These are phyloP conservation scores for Debaryomycetaceae sp. DNA, from an alignment of 1,139 yeast genomes.

Conservation along the genomic window DNA sequence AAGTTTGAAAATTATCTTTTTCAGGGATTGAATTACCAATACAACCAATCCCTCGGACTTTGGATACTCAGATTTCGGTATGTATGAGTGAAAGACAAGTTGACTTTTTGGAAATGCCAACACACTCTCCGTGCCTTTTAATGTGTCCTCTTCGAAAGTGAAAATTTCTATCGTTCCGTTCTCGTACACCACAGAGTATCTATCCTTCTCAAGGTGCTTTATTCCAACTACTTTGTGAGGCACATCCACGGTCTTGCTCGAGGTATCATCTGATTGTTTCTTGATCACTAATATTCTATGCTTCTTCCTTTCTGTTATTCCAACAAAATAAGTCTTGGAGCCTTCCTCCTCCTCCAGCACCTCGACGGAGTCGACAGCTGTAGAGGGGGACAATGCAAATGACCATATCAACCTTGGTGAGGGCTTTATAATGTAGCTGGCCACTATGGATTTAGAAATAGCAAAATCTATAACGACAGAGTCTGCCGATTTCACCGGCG, in stretches of 20 bases:
- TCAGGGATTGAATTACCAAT: conserved; percentile 14
- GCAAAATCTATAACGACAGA: conserved; percentile 51
- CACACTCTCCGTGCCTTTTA: background rate
- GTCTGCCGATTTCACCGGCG: conserved; percentile 21
- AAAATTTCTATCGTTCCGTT: conserved; percentile 42
- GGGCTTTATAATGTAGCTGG: conserved; percentile 70
- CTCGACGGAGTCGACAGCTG: conserved; percentile 44
- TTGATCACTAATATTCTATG: conserved; percentile 38
- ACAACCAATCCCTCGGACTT: conserved; percentile 21
- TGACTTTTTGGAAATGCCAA: conserved; percentile 4
- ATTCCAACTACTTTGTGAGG: conserved; percentile 28
- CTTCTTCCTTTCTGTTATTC: conserved; percentile 46
- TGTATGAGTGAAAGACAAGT: conserved; percentile 21
- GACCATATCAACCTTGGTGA: conserved; percentile 79
- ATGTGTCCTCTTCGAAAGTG: conserved; percentile 13
- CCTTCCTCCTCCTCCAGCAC: conserved; percentile 22
- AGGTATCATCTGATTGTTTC: conserved; percentile 18
- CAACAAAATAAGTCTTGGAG: conserved; percentile 32
- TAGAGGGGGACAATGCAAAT: conserved; percentile 63
- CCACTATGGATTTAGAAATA: conserved; percentile 72
- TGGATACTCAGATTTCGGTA: conserved; percentile 11
- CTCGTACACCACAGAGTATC: conserved; percentile 36
- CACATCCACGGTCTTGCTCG: conserved; percentile 12
- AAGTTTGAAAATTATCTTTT: conserved; percentile 17
- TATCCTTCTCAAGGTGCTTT: conserved; percentile 27